Conservation (phyloP, 306 rosid species). For the Citrullus amarus region DNA sequence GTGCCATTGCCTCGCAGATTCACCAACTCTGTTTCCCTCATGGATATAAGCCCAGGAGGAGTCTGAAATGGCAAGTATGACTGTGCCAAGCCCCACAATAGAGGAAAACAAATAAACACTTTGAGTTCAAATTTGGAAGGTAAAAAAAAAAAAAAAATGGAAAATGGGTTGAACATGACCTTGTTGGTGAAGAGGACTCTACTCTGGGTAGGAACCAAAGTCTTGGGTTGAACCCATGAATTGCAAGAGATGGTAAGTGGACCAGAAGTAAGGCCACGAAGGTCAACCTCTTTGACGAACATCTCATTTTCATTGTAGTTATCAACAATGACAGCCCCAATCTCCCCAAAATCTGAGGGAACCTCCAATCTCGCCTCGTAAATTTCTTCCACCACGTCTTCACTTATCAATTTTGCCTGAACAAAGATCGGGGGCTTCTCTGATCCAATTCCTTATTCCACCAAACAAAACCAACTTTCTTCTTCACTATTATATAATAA, state of each 20-base stretch:
- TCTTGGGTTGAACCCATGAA: slow-evolving; percentile 74
- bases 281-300: slow-evolving; percentile 27
- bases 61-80: slow-evolving; percentile 31
- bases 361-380: slow-evolving; percentile 43
- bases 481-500: background rate
- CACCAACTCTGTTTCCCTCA: slow-evolving; percentile 28
- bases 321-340: slow-evolving; percentile 51
- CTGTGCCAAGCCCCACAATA: background rate
- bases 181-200: slow-evolving; percentile 57
- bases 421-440: slow-evolving; percentile 30
- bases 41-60: slow-evolving; percentile 21
- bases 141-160: no score
- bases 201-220: slow-evolving; percentile 24
- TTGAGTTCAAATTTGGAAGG: no score
- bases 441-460: background rate
- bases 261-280: slow-evolving; percentile 32
- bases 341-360: slow-evolving; percentile 31
- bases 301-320: slow-evolving; percentile 50
- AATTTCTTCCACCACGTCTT: background rate
- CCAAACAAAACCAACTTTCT: background rate
- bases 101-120: no score
- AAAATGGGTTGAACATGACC: slow-evolving; percentile 18
- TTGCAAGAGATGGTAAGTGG: slow-evolving; percentile 27
- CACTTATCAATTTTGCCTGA: slow-evolving; percentile 11
- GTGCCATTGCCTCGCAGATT: slow-evolving; percentile 23